These are phyloP conservation scores for Elasticomyces elasticus DNA, from an alignment of 495 filamentous ascomycete species.

Conservation along the genomic window DNA sequence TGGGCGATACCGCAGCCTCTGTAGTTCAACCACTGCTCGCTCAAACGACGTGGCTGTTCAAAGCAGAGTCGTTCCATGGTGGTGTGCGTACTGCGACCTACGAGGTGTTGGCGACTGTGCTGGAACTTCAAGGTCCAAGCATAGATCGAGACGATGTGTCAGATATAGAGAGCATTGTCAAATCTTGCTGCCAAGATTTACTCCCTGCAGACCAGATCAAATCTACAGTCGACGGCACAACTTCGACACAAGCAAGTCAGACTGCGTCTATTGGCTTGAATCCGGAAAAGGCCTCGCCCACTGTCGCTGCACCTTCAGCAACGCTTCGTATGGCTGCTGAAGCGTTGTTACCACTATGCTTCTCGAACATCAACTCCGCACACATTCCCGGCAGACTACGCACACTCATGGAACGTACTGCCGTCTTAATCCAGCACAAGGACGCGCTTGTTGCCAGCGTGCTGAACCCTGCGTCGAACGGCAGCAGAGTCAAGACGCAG, in stretches of 20 bases:
- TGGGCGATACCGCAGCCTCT: conserved; percentile 44
- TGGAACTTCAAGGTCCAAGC: conserved; percentile 51
- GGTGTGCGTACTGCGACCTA: conserved; percentile 54
- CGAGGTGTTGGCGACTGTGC: conserved; percentile 42
- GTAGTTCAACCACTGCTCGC: conserved; percentile 52
- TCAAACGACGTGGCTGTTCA: conserved; percentile 58
- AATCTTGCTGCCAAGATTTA: conserved; percentile 55
- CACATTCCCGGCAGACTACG: conserved; percentile 54
- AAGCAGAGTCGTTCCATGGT: conserved; percentile 38
- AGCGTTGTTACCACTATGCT: conserved; percentile 49
- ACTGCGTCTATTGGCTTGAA: conserved; percentile 14
- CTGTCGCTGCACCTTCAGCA: conserved; percentile 35
- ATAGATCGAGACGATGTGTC: conserved; percentile 52
- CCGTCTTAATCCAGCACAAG: conserved; percentile 56
- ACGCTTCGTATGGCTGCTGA: conserved; percentile 41
- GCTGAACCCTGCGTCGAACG: conserved; percentile 57
- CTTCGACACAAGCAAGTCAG: background rate
- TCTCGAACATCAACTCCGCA: conserved; percentile 51
- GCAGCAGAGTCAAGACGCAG: conserved; percentile 45
- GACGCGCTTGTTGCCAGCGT: conserved; percentile 67
- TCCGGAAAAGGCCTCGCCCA: conserved; percentile 30
- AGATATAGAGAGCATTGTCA: conserved; percentile 47
- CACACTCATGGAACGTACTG: conserved; percentile 64
- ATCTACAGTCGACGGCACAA: conserved; percentile 37
- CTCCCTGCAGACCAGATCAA: conserved; percentile 14